Base-by-base conservation (phyloP, 2,329 filamentous ascomycete genomes). In the Penicillium concentricum region DNA sequence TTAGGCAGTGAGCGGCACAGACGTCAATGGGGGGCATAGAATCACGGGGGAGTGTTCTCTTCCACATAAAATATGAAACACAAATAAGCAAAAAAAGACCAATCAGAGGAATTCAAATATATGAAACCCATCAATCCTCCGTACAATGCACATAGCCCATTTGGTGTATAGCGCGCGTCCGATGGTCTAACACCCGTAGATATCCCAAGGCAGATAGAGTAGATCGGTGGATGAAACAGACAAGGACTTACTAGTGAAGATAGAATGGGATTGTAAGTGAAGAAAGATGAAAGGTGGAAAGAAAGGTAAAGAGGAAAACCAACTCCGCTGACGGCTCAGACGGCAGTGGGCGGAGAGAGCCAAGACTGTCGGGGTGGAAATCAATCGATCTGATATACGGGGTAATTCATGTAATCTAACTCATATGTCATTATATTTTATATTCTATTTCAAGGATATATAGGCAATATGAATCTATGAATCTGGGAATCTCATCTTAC, bases 291-390 rank as follows among this genome's bases (percentile, higher is more conserved):
- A 39, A 32, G 51, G 10, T 30, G 30, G 9, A 46, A 46, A 45
- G 30, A 54, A 49, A 44, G 28, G 32, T 2, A 22, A 35, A 30
- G 32, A 45, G 26, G 34, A 46, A 44, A 38, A 52, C 8, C 24
- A 49, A 20, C 35, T 46, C 52, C 45, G 42, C n/a, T 41, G 22
- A 54, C 54, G 54, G 54, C 38, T 57, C 50, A 48, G 20, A 16
- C 54, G 54, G 54, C 54, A 56, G 18, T 48, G 46, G 48, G 53
- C 53, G 53, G 53, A 55, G 46, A 44, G 39, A 56, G 54, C 54
- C 54, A 56, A 56, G 54, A 45, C 48, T 30, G 20, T 12, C 30
- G 52, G 38, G 39, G 44, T 49, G 39, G 39, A 51, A 50, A 51
- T 30, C 16, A 35, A 32, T n/a, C n/a, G n/a, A 13, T 44, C 38